Evolutionary conservation across 1,284 basidiomycete genomes (phyloP).

Genomic region (Golubevia sp.): DNA sequence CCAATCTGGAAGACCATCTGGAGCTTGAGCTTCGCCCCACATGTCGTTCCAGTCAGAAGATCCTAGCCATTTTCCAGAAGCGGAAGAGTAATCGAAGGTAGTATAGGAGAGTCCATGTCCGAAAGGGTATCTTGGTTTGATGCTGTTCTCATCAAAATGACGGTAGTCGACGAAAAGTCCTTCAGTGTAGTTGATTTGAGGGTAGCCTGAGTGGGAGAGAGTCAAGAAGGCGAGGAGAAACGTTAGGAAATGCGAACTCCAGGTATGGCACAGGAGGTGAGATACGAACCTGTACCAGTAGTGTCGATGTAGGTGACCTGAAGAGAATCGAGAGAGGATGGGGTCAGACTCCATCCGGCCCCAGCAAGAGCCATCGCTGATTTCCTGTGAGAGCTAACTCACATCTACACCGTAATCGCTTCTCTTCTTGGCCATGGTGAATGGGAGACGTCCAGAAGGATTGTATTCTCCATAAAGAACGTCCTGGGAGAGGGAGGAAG

Average conservation of each 20-base stretch:
- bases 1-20: conserved; percentile 27
- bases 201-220: too few relatives aligned
- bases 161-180: conserved; percentile 40
- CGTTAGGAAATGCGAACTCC: too few relatives aligned
- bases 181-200: conserved; percentile 49
- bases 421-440: conserved; percentile 40
- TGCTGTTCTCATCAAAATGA: conserved; percentile 30
- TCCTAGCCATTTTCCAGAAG: conserved; percentile 14
- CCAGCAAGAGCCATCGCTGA: too few relatives aligned
- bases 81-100: conserved; percentile 30
- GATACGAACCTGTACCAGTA: too few relatives aligned
- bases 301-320: too few relatives aligned
- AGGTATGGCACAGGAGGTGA: too few relatives aligned
- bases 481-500: too few relatives aligned
- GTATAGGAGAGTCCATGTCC: conserved; percentile 46
- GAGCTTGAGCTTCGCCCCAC: conserved; percentile 22
- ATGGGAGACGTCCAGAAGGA: conserved; percentile 45
- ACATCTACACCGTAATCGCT: conserved; percentile 17
- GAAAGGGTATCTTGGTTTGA: conserved; percentile 40
- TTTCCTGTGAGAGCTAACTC: conserved; percentile 17
- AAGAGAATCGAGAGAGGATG: too few relatives aligned
- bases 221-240: too few relatives aligned
- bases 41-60: conserved; percentile 19
- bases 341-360: neutral
- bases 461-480: conserved; percentile 46